A percentile compares a stretch with the other conserved stretches of the same genome.
phyloP scores from a whole-genome alignment of 2,329 filamentous ascomycete species.

The Xylaria sp. region DNA sequence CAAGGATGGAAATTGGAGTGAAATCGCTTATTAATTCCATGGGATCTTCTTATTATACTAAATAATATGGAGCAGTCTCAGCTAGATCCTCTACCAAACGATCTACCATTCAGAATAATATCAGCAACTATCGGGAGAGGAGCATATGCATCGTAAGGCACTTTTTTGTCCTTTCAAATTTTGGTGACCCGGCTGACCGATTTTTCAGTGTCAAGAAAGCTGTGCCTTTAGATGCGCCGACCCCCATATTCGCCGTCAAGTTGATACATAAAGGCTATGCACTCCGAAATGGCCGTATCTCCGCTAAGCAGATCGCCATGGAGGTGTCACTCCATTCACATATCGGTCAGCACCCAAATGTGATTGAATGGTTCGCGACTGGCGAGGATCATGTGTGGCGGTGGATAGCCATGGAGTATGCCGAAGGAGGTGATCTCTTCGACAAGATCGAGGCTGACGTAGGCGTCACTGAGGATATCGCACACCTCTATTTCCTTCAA shows the following conservation, averaged over 20 bases:
- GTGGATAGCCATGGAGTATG: constrained; percentile 99
- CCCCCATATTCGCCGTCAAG: constrained; percentile 94
- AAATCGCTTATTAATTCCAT: constrained; percentile 10
- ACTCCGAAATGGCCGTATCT: constrained; percentile 86
- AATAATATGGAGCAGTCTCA: constrained; percentile 78
- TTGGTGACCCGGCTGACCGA: constrained; percentile 32
- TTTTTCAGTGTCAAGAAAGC: constrained; percentile 87
- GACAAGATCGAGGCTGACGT: constrained; percentile 99
- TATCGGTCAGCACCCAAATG: constrained; percentile 88
- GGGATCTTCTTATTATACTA: constrained; percentile 25
- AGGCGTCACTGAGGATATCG: constrained; percentile 92
- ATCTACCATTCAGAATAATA: constrained; percentile 92
- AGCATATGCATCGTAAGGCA: constrained; percentile 90
- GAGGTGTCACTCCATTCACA: constrained; percentile 91
- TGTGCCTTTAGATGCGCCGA: constrained; percentile 73
- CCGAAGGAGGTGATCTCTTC: constrained; percentile 94
- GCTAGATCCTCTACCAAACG: constrained; percentile 82
- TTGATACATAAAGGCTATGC: constrained; percentile 99
- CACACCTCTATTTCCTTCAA: constrained; percentile 96
- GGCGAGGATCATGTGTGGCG: constrained; percentile 89
- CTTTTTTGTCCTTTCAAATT: constrained; percentile 25
- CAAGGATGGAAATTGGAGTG: constrained; percentile 15
- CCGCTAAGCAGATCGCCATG: constrained; percentile 88
- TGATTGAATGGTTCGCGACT: constrained; percentile 91
- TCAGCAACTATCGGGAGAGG: constrained; percentile 97